A percentile compares a stretch with the other conserved stretches of the same genome.
phyloP scores from a whole-genome alignment of 768 basidiomycete species.

The Cytidiella melzeri region DNA sequence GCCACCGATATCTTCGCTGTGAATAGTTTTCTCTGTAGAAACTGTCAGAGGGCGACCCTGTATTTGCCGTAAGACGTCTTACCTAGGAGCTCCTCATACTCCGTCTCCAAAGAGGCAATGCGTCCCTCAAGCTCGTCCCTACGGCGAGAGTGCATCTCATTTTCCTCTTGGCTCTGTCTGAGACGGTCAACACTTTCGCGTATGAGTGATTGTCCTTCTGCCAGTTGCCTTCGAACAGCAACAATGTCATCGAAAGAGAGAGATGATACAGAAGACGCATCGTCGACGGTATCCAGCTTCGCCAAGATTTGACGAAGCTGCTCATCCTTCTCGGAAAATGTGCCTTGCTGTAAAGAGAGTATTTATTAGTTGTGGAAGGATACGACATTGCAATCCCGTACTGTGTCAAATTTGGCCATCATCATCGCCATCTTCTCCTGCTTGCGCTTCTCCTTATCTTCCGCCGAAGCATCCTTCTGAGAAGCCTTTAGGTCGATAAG shows the following conservation, averaged over 20 bases:
- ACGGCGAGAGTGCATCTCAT: conserved; percentile 74
- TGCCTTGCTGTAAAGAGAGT: conserved; percentile 59
- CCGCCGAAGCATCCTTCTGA: conserved; percentile 80
- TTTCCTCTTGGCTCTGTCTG: conserved; percentile 88
- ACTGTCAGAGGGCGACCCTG: neutral
- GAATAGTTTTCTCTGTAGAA: conserved; percentile 78
- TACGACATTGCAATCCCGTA: conserved; percentile 32
- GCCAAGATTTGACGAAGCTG: conserved; percentile 78
- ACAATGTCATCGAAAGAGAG: conserved; percentile 75
- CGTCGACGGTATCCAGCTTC: conserved; percentile 80
- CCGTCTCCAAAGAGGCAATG: conserved; percentile 75
- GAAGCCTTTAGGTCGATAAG: conserved; percentile 72
- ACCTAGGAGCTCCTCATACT: conserved; percentile 97
- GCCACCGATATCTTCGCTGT: conserved; percentile 82
- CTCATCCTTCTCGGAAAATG: conserved; percentile 93
- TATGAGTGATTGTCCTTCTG: conserved; percentile 80
- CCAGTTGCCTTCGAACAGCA: conserved; percentile 78
- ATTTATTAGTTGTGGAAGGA: neutral
- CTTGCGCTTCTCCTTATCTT: conserved; percentile 98
- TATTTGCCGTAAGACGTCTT: conserved; percentile 17
- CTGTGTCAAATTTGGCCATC: conserved; percentile 99
- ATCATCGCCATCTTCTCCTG: conserved; percentile 99
- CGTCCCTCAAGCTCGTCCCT: conserved; percentile 85
- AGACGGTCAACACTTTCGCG: conserved; percentile 88
- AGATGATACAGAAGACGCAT: conserved; percentile 43